Percentiles rank a stretch among this genome's conserved stretches.
phyloP scores from a whole-genome alignment of 768 basidiomycete genomes.

The Dentipellis sp. region DNA sequence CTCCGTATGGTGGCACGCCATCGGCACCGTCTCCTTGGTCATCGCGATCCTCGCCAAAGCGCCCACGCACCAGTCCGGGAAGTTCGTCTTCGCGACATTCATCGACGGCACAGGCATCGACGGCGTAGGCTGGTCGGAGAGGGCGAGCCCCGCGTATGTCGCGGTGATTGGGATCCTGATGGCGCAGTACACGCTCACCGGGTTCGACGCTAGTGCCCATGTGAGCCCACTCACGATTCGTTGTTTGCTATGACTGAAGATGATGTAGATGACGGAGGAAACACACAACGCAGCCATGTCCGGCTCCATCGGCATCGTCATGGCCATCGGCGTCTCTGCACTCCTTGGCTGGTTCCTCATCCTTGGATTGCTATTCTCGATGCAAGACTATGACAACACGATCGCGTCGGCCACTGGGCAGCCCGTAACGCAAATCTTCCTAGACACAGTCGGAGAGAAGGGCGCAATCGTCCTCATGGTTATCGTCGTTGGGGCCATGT shows the following conservation, averaged over 20 bases:
- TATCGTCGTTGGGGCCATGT: conserved; percentile 65
- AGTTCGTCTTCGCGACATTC: conserved; percentile 64
- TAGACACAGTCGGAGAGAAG: conserved; percentile 65
- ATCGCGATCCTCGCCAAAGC: conserved; percentile 66
- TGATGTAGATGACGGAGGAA: conserved; percentile 66
- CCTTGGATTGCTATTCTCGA: conserved; percentile 64
- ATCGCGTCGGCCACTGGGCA: conserved; percentile 46
- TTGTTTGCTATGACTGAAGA: neutral
- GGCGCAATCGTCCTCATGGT: conserved; percentile 74
- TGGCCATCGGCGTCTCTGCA: conserved; percentile 64
- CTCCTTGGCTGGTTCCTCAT: conserved; percentile 71
- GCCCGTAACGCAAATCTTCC: conserved; percentile 71
- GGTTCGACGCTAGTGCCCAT: conserved; percentile 69
- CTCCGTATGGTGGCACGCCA: conserved; percentile 66
- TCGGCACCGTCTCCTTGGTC: conserved; percentile 58
- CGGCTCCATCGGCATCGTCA: conserved; percentile 58
- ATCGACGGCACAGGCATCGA: conserved; percentile 55
- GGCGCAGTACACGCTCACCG: conserved; percentile 72
- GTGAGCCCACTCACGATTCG: conserved; percentile 25
- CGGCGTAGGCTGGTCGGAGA: conserved; percentile 50
- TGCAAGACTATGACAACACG: conserved; percentile 57
- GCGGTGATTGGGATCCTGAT: conserved; percentile 63
- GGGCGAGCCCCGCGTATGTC: conserved; percentile 65
- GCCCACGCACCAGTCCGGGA: conserved; percentile 56
- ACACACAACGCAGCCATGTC: conserved; percentile 54